These are phyloP conservation scores for Aspergillus affinis DNA, from an alignment of 495 filamentous ascomycete species.

Conservation along the genomic window DNA sequence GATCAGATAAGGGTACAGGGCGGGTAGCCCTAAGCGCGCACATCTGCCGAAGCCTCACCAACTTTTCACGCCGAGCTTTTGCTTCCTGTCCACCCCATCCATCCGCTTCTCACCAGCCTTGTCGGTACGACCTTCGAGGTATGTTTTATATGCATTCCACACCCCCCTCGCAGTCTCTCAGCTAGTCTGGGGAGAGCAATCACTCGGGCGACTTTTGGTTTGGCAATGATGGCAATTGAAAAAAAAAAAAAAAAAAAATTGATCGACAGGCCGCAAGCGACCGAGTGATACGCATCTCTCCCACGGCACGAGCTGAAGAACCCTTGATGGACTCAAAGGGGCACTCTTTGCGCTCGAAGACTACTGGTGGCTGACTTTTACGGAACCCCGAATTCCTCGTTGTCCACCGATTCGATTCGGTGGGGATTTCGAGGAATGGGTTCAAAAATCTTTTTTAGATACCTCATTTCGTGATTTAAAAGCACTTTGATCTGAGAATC, in stretches of 20 bases:
- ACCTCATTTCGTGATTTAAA: constrained; percentile 62
- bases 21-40: constrained; percentile 35
- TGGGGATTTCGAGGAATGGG: not conserved
- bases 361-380: constrained; percentile 77
- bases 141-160: constrained; percentile 33
- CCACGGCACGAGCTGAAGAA: constrained; percentile 86
- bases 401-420: not conserved
- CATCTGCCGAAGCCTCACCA: constrained; percentile 29
- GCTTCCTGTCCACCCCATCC: constrained; percentile 16
- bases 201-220: constrained; percentile 26
- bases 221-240: constrained; percentile 5
- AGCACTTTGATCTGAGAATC: constrained; percentile 78
- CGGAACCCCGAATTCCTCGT: constrained; percentile 13
- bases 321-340: constrained; percentile 66
- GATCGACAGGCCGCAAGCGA: not conserved
- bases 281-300: constrained; percentile 72
- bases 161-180: constrained; percentile 40
- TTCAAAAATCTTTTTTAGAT: constrained; percentile 53
- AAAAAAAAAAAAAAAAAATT: constrained; percentile 2
- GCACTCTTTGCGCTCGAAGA: constrained; percentile 92
- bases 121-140: constrained; percentile 43
- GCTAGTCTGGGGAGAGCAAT: constrained; percentile 53
- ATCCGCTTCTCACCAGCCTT: constrained; percentile 26
- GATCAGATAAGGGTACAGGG: constrained; percentile 31
- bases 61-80: constrained; percentile 17